A percentile compares a stretch with the other conserved stretches of the same genome.
phyloP scores from a whole-genome alignment of 257 asterid species.

The Solanum gracilifrons region DNA sequence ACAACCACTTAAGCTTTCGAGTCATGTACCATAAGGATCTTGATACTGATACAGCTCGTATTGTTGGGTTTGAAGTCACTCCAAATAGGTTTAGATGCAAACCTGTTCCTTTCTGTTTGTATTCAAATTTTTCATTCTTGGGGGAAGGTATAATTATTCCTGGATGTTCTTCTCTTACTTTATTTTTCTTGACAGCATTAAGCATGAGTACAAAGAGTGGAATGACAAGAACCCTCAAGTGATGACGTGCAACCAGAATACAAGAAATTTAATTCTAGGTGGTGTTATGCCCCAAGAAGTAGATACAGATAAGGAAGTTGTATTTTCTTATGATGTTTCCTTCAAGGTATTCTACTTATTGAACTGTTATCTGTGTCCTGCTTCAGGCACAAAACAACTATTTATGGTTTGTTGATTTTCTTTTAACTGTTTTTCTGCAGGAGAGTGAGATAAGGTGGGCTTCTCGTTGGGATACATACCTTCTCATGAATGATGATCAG shows the following conservation, averaged over 20 bases:
- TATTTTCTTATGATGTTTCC: constrained; percentile 63
- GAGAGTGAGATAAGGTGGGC: constrained; percentile 85
- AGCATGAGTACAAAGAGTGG: constrained; percentile 77
- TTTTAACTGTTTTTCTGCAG: constrained; percentile 15
- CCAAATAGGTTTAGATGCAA: constrained; percentile 43
- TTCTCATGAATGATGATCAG: constrained; percentile 87
- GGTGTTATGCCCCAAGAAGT: constrained; percentile 79
- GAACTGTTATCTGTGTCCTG: neutral
- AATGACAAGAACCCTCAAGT: constrained; percentile 69
- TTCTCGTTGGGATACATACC: constrained; percentile 88
- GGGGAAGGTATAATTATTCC: neutral
- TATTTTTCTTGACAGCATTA: constrained; percentile 36
- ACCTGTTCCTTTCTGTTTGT: neutral
- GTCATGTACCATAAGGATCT: constrained; percentile 13
- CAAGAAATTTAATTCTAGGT: constrained; percentile 54
- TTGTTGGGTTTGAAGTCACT: constrained; percentile 66
- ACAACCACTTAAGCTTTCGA: constrained; percentile 12
- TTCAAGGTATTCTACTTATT: constrained; percentile 36
- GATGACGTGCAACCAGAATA: constrained; percentile 64
- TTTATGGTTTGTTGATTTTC: neutral
- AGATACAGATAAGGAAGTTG: constrained; percentile 46
- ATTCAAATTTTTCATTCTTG: neutral
- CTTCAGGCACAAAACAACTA: neutral
- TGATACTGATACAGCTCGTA: constrained; percentile 5
- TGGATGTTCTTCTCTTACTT: neutral